Evolutionary conservation across 2,329 filamentous ascomycete species (phyloP).

Genomic region (Bertia moriformis): DNA sequence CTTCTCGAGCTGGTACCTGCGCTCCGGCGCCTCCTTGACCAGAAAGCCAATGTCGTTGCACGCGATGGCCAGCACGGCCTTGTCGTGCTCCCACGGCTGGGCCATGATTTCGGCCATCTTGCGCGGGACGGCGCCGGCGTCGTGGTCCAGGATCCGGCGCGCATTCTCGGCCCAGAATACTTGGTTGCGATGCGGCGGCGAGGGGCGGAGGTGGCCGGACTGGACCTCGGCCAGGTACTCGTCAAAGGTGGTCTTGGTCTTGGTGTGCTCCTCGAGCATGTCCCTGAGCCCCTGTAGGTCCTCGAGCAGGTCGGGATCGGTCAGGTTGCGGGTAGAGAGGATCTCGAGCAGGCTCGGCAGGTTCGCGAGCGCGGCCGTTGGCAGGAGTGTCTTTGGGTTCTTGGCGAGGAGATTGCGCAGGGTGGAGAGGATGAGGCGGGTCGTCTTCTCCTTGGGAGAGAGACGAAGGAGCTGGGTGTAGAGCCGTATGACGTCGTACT

Average conservation of each 20-base stretch:
- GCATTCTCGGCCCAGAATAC: conserved; percentile 89
- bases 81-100: conserved; percentile 63
- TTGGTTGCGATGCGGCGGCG: conserved; percentile 72
- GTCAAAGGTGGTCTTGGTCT: conserved; percentile 65
- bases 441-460: conserved; percentile 96
- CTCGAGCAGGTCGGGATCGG: conserved; percentile 49
- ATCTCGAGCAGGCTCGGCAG: conserved; percentile 57
- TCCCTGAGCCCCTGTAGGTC: conserved; percentile 46
- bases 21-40: conserved; percentile 80
- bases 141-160: conserved; percentile 68
- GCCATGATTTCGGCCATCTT: conserved; percentile 74
- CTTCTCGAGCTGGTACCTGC: conserved; percentile 65
- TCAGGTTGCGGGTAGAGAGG: conserved; percentile 43
- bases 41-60: conserved; percentile 84
- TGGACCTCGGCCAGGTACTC: conserved; percentile 80
- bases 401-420: conserved; percentile 68
- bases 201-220: conserved; percentile 81
- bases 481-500: conserved; percentile 80
- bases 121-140: conserved; percentile 64
- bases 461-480: conserved; percentile 85
- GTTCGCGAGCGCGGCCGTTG: conserved; percentile 72
- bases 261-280: conserved; percentile 52
- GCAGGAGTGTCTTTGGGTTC: conserved; percentile 61
- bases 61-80: conserved; percentile 78
- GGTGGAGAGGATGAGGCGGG: conserved; percentile 75